A percentile compares a stretch with the other conserved stretches of the same genome.
phyloP scores from a whole-genome alignment of 2,329 filamentous ascomycete species.

The Domatiomyces catenatus region DNA sequence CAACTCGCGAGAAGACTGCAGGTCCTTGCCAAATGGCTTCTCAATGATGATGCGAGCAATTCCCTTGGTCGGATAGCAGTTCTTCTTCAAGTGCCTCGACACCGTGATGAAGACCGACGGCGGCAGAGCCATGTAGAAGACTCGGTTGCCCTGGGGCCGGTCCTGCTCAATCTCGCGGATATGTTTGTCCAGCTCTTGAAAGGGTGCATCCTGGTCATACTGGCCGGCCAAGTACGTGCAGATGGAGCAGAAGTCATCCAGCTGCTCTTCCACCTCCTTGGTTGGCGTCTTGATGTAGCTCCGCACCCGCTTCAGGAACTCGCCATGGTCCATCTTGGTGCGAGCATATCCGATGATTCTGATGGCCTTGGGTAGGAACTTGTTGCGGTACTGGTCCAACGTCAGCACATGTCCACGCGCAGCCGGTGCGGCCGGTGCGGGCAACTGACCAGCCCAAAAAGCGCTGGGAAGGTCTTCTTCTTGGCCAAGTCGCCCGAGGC shows the following conservation, averaged over 20 bases:
- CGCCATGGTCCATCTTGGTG: slow-evolving; percentile 97
- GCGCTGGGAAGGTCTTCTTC: slow-evolving; percentile 99
- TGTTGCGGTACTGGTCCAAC: slow-evolving; percentile 70
- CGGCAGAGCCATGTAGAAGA: slow-evolving; percentile 98
- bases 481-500: slow-evolving; percentile 96
- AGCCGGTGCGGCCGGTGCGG: not conserved
- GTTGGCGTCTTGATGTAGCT: slow-evolving; percentile 98
- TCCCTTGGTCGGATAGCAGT: slow-evolving; percentile 84
- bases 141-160: slow-evolving; percentile 67
- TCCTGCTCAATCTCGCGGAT: slow-evolving; percentile 71
- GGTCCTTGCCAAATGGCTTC: slow-evolving; percentile 98
- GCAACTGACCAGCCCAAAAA: slow-evolving; percentile 82
- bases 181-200: slow-evolving; percentile 70
- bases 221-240: slow-evolving; percentile 95
- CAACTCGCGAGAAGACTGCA: slow-evolving; percentile 82
- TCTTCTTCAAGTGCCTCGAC: slow-evolving; percentile 90
- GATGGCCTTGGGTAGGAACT: slow-evolving; percentile 92
- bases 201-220: slow-evolving; percentile 94
- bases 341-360: slow-evolving; percentile 96
- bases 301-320: slow-evolving; percentile 86
- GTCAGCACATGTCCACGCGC: slow-evolving; percentile 15
- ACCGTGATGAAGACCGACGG: slow-evolving; percentile 97
- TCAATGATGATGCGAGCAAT: slow-evolving; percentile 94
- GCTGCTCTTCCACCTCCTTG: slow-evolving; percentile 90
- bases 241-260: slow-evolving; percentile 72